Evolutionary conservation across 768 basidiomycete genomes (phyloP).

Genomic region (Russula olivacea): DNA sequence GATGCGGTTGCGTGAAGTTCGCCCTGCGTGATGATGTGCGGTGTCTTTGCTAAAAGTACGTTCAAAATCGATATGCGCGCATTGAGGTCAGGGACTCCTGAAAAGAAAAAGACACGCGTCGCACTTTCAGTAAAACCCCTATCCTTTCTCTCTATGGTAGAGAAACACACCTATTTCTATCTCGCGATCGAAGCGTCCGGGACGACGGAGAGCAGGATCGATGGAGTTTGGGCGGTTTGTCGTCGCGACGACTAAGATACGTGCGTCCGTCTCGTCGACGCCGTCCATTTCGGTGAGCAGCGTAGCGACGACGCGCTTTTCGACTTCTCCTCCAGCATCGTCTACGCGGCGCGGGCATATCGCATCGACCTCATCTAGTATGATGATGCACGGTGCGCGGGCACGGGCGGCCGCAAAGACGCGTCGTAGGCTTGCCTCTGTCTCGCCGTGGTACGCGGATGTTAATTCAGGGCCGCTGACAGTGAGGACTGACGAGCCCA

Average conservation of each 20-base stretch:
- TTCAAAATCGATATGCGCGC: conserved; percentile 81
- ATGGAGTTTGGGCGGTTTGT: conserved; percentile 95
- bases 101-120: not conserved
- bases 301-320: conserved; percentile 92
- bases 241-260: conserved; percentile 93
- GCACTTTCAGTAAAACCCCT: not conserved
- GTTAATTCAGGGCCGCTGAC: conserved; percentile 95
- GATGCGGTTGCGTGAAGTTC: conserved; percentile 65
- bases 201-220: conserved; percentile 84
- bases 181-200: conserved; percentile 90
- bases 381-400: conserved; percentile 85
- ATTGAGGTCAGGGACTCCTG: conserved; percentile 83
- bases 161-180: conserved; percentile 76
- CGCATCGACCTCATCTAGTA: conserved; percentile 95
- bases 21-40: conserved; percentile 56
- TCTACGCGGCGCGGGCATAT: conserved; percentile 88
- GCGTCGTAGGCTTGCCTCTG: conserved; percentile 82
- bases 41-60: conserved; percentile 78
- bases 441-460: conserved; percentile 96
- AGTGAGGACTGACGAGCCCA: conserved; percentile 79
- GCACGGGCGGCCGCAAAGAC: conserved; percentile 81
- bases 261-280: conserved; percentile 51
- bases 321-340: conserved; percentile 88
- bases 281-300: conserved; percentile 94
- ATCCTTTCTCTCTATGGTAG: not conserved